Evolutionary conservation across 345 rosid species (phyloP), one percentile per base, ranked within the genome.

Genomic region (Citrus maxima): DNA sequence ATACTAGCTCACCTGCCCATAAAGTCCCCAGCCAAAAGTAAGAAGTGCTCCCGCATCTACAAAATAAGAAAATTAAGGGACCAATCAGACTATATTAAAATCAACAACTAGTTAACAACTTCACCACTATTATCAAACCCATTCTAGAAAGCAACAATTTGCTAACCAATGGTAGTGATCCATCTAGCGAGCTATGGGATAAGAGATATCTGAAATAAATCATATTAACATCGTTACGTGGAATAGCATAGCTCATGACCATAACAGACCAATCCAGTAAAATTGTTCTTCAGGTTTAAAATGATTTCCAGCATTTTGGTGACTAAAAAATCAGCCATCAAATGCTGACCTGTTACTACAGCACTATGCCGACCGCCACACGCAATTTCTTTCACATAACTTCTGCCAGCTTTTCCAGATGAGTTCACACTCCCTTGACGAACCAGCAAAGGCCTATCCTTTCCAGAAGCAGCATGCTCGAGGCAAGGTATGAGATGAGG

Each of bases 301-400:
- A 64, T 68, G 30, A 67, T 34, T 66, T 67, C n/a, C 30, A 56
- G 70, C 54, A 40, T 60, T 42, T 16, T 46, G 73, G 49, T 30
- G 49, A 76, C 38, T 46, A 18, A 59, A 74, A 62, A 49, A 67
- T 28, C 46, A 70, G 76, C 38, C 69, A 70, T 65, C 74, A 68
- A 70, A 35, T 19, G 78, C 90, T 51, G 67, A 93, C 96, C 95
- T 88, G 98, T 91, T 82, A 94, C 58, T 63, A 86, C 90, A 2
- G 87, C 94, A 85, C 95, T 94, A 54, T 91, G 98, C 81, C 94
- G 93, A 59, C 98, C 97, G 72, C 96, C 97, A 79, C 98, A 91
- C 12, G 98, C 86, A 59, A 93, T 93, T 75, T 84, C 88, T 85
- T 87, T 94, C 65, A 91, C 88, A 80, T 69, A 88, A 76, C 79